These are phyloP conservation scores for Hypoxylon fragiforme DNA, from an alignment of 495 filamentous ascomycete species.

Conservation along the genomic window DNA sequence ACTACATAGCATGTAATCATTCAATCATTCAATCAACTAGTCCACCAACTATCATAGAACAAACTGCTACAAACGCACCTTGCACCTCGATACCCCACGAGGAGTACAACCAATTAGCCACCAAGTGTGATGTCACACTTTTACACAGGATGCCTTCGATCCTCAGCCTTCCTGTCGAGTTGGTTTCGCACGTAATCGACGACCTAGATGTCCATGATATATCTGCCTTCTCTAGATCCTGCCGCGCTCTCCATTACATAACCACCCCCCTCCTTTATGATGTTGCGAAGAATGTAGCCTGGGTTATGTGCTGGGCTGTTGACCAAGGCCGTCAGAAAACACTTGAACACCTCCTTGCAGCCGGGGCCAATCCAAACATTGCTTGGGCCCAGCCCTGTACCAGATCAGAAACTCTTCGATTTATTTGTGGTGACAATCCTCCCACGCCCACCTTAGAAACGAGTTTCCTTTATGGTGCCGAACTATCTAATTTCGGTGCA, in stretches of 20 bases:
- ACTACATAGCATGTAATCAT: no score
- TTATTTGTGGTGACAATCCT: no score
- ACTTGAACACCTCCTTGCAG: conserved; percentile 13
- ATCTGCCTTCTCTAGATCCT: conserved; percentile 20
- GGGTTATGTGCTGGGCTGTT: conserved; percentile 14
- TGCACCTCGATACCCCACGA: no score
- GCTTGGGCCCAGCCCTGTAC: no score
- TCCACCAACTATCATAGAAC: no score
- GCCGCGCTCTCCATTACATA: conserved; percentile 5
- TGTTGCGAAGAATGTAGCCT: neutral
- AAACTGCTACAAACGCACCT: no score
- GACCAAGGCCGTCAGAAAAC: conserved; percentile 8
- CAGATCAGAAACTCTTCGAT: no score
- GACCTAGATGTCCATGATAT: conserved; percentile 9
- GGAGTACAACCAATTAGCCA: neutral
- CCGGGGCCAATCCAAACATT: conserved; percentile 15
- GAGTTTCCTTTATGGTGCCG: no score
- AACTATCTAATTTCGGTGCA: no score
- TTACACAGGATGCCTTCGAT: conserved; percentile 7
- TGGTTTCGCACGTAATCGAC: neutral
- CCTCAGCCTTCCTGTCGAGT: conserved; percentile 15
- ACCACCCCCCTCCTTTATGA: conserved; percentile 10
- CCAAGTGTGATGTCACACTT: neutral
- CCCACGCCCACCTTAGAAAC: no score
- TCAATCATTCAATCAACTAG: no score